Conservation (phyloP, 1,284 basidiomycete genomes). For the Moesziomyces parantarcticus region DNA sequence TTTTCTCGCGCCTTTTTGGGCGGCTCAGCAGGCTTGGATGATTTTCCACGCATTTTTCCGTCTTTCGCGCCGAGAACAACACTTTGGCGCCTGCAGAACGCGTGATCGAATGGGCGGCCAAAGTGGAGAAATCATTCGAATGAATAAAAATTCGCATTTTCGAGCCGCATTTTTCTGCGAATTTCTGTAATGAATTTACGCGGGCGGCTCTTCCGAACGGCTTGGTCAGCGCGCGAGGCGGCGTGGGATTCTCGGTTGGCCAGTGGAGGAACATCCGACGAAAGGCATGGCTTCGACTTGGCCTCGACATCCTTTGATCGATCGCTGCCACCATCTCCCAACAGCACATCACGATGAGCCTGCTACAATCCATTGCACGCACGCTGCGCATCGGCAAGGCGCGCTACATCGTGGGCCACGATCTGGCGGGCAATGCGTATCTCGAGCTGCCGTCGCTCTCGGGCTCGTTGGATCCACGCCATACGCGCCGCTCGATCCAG, state of each 20-base stretch:
- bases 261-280: too few species aligned
- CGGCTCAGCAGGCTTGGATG: constrained; percentile 8
- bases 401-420: constrained; percentile 55
- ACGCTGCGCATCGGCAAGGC: constrained; percentile 53
- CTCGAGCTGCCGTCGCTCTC: constrained; percentile 58
- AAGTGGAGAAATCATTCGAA: too few species aligned
- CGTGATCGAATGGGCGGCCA: too few species aligned
- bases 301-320: too few species aligned
- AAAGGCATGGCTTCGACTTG: too few species aligned
- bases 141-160: neutral
- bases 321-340: too few species aligned
- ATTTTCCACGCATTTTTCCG: constrained; percentile 17
- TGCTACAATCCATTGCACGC: constrained; percentile 23
- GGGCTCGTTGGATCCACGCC: constrained; percentile 54
- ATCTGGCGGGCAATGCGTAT: constrained; percentile 58
- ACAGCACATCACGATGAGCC: constrained; percentile 10
- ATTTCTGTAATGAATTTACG: too few species aligned
- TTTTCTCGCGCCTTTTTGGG: constrained; percentile 4
- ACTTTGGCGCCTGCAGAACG: constrained; percentile 5
- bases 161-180: neutral
- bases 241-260: neutral
- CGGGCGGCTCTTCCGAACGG: neutral
- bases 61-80: constrained; percentile 19
- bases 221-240: constrained; percentile 12
- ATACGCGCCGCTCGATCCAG: constrained; percentile 51